phyloP scores from a whole-genome alignment of 1,139 yeast species.

The Eremothecium coryli region DNA sequence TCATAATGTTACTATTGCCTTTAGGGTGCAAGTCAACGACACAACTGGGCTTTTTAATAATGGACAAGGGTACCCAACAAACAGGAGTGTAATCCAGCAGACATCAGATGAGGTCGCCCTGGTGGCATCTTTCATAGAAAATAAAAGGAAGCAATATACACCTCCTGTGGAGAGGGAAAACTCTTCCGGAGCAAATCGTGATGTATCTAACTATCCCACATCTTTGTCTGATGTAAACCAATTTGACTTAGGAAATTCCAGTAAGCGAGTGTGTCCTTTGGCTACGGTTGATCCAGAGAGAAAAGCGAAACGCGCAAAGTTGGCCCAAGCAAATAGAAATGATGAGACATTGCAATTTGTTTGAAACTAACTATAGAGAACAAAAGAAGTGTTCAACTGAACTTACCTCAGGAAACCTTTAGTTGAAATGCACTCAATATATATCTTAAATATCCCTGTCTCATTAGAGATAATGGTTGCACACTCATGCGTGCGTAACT shows the following conservation, averaged over 20 bases:
- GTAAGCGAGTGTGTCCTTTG: too few species aligned
- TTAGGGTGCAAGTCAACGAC: constrained; percentile 43
- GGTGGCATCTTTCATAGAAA: constrained; percentile 17
- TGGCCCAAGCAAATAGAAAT: constrained; percentile 19
- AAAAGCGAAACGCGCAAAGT: constrained; percentile 27
- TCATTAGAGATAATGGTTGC: constrained; percentile 14
- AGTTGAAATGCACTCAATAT: background rate
- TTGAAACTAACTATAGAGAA: background rate
- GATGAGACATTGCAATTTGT: constrained; percentile 7
- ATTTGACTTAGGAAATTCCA: too few species aligned
- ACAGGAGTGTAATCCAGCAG: constrained; percentile 14
- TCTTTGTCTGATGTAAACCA: too few species aligned
- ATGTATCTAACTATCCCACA: too few species aligned
- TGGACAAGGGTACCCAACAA: constrained; percentile 19
- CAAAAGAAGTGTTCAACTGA: background rate
- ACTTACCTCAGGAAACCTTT: background rate
- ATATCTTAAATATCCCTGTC: background rate
- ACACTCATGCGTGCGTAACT: too few species aligned
- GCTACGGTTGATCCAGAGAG: too few species aligned
- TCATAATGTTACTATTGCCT: constrained; percentile 44
- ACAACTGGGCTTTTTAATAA: constrained; percentile 48
- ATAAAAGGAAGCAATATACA: constrained; percentile 14
- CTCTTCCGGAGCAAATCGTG: background rate
- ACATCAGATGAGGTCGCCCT: constrained; percentile 21
- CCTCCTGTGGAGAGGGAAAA: background rate